Percentiles rank a stretch among this genome's conserved stretches.
Conservation (phyloP, 2,329 filamentous ascomycete genomes). For the Celoporthe dispersa region DNA sequence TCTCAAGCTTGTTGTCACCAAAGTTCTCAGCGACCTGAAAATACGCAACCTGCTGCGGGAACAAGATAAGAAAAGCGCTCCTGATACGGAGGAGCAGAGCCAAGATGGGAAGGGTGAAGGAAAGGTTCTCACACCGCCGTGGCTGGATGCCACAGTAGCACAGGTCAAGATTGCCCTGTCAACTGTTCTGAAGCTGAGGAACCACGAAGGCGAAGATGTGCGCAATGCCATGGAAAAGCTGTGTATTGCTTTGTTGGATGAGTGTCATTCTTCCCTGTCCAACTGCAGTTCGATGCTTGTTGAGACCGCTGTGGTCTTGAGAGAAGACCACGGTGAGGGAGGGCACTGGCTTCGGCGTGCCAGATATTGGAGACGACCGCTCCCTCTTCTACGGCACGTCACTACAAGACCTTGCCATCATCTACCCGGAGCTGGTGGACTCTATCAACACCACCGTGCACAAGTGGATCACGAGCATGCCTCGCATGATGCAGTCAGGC, state of each 20-base stretch:
- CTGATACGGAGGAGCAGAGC: slow-evolving; percentile 34
- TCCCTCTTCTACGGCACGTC: slow-evolving; percentile 49
- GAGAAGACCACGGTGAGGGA: slow-evolving; percentile 50
- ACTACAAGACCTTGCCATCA: slow-evolving; percentile 57
- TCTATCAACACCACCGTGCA: slow-evolving; percentile 71
- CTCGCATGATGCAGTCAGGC: slow-evolving; percentile 80
- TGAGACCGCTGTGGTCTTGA: slow-evolving; percentile 78
- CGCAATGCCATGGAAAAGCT: slow-evolving; percentile 68
- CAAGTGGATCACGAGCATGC: slow-evolving; percentile 80
- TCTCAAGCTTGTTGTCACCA: slow-evolving; percentile 58
- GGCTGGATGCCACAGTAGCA: slow-evolving; percentile 78
- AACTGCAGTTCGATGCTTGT: slow-evolving; percentile 74
- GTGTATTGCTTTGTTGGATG: slow-evolving; percentile 75
- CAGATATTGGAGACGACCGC: slow-evolving; percentile 30
- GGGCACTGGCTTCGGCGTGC: slow-evolving; percentile 19
- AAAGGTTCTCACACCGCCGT: slow-evolving; percentile 56
- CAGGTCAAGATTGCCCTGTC: slow-evolving; percentile 85
- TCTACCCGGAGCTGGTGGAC: slow-evolving; percentile 58
- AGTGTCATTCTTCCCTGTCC: slow-evolving; percentile 74
- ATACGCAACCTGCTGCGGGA: slow-evolving; percentile 52
- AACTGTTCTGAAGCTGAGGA: slow-evolving; percentile 75
- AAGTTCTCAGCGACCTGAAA: slow-evolving; percentile 62
- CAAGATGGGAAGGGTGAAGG: slow-evolving; percentile 38
- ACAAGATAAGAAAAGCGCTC: slow-evolving; percentile 32
- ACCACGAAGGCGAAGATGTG: slow-evolving; percentile 71